Conservation (phyloP, 176 grass and related monocot genomes). For the Avena insularis region DNA sequence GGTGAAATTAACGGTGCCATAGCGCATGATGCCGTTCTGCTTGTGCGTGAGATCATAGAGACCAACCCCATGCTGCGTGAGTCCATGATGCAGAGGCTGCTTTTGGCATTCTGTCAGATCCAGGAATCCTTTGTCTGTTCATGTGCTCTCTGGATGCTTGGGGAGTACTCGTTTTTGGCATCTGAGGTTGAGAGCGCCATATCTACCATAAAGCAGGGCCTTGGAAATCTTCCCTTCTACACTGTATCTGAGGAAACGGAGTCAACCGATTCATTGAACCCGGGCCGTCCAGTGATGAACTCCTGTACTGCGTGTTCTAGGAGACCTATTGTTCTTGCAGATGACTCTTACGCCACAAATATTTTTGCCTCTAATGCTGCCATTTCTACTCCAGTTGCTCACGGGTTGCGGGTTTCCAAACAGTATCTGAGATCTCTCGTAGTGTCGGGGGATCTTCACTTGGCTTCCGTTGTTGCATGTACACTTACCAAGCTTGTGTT, state of each 20-base stretch:
- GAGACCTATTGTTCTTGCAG: conserved; percentile 59
- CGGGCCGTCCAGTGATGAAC: conserved; percentile 28
- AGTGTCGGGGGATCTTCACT: conserved; percentile 69
- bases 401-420: conserved; percentile 33
- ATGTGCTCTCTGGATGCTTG: conserved; percentile 71
- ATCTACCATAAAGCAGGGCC: conserved; percentile 62
- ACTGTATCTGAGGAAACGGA: conserved; percentile 53
- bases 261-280: conserved; percentile 43
- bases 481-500: conserved; percentile 66
- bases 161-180: conserved; percentile 66
- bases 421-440: conserved; percentile 64
- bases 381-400: conserved; percentile 42
- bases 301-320: conserved; percentile 52
- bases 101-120: conserved; percentile 65
- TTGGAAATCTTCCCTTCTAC: conserved; percentile 65
- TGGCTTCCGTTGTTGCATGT: conserved; percentile 46
- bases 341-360: conserved; percentile 60
- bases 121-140: conserved; percentile 59
- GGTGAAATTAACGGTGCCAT: conserved; percentile 60
- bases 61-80: conserved; percentile 72
- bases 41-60: conserved; percentile 72
- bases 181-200: conserved; percentile 65
- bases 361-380: conserved; percentile 53
- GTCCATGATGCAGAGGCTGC: conserved; percentile 68
- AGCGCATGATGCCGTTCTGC: conserved; percentile 57